Percentiles rank a stretch among this genome's conserved stretches.
Conservation (phyloP, 495 filamentous ascomycete genomes). For the Neurospora discreta region DNA sequence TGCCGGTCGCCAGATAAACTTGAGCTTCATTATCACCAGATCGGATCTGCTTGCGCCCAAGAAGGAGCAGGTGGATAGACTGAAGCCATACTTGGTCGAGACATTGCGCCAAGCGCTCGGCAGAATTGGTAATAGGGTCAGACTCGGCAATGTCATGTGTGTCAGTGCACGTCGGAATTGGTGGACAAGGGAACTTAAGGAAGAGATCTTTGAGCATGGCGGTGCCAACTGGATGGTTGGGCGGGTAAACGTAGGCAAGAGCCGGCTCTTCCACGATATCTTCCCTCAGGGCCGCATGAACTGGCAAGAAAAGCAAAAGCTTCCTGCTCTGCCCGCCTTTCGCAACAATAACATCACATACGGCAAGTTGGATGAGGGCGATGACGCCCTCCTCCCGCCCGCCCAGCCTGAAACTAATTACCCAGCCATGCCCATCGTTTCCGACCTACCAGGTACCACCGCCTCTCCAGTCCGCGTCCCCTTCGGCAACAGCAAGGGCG, state of each 20-base stretch:
- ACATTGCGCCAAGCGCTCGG: conserved; percentile 65
- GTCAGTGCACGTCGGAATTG: conserved; percentile 74
- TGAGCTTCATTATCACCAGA: conserved; percentile 84
- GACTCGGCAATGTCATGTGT: conserved; percentile 73
- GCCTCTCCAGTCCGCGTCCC: conserved; percentile 85
- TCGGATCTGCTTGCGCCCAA: conserved; percentile 73
- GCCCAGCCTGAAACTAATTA: conserved; percentile 57
- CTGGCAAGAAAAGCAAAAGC: conserved; percentile 20
- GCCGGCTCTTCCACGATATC: conserved; percentile 71
- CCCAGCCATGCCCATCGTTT: conserved; percentile 73
- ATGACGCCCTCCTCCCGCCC: conserved; percentile 55
- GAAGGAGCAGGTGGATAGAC: conserved; percentile 64
- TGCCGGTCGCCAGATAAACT: conserved; percentile 49
- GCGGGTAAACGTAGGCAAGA: conserved; percentile 97
- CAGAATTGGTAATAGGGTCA: conserved; percentile 43
- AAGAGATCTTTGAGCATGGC: conserved; percentile 66
- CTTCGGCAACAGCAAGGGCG: conserved; percentile 73
- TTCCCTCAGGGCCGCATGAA: conserved; percentile 69
- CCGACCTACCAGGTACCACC: conserved; percentile 82
- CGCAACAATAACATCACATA: not conserved
- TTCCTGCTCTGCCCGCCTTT: conserved; percentile 21
- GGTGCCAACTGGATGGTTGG: conserved; percentile 96
- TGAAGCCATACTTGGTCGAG: conserved; percentile 71
- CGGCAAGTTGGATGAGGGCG: conserved; percentile 3
- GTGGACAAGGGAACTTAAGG: conserved; percentile 82